Base-by-base conservation (phyloP, 1,284 basidiomycete species). In the Cystobasidium slooffiae region DNA sequence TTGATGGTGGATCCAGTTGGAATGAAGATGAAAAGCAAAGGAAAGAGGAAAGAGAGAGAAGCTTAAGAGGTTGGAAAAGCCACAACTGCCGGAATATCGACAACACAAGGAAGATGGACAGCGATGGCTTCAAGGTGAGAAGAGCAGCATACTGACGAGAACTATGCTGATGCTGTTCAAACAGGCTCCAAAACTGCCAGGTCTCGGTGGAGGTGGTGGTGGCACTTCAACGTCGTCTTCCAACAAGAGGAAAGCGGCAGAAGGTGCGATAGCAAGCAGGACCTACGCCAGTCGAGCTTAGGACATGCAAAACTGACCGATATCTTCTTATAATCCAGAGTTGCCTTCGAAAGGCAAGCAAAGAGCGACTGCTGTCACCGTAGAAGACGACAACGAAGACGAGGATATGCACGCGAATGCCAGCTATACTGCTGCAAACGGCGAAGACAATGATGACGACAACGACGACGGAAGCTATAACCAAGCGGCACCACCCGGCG, bases 401-500 rank as follows among this genome's bases (percentile, higher is more conserved):
- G 20, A 51, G 53, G 46, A 68, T 51, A 64, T 63, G 59, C 43
- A 44, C 9, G 65, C 31, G 18, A 22, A 51, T 10, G 10, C 22
- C 24, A 2, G 76, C 16, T 16, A 14, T 51, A 51, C 75, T 47
- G 76, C 76, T 14, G 61, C 78, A 86, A 86, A 86, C 41, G 78
- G 61, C 20, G 9, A 56, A 10, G 49, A 56, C 2, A 46, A 61
- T n/a, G 81, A 82, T 18, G 84, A 84, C 22, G 83, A 83, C 22
- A 83, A 83, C 72, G 75, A 75, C 10, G 78, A 77, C 6, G 72
- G 39, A 3, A 62, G 46, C 1, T 46, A 56, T 16, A 74, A 72
- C 20, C 46, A 14, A 55, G 75, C 77, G n/a, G 80, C 79, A 65
- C 78, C 78, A 9, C 79, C 91, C 5, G 90, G 91, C 8, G 90